Evolutionary conservation across 1,139 yeast species (phyloP), one percentile per base, ranked within the genome.

Genomic region (Pneumocystis carinii): DNA sequence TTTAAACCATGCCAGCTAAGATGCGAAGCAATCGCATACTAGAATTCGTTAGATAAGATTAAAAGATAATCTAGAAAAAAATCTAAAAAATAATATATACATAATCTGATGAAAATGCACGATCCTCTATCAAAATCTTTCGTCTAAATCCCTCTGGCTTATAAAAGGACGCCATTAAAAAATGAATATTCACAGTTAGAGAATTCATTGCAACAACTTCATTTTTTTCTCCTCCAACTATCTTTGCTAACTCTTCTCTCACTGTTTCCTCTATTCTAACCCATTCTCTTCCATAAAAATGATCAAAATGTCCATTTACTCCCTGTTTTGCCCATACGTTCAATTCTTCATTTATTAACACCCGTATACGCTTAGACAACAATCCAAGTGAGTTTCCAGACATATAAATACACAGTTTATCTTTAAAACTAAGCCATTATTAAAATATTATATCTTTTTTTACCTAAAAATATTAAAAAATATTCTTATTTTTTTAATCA

Each of bases 381-480:
- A 90, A 75, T 0, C 97, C 97, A 8, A 90, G 80, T 8, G 96
- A 89, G 75, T 90, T 90, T 5, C 97, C 97, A 74, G 96, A 88
- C 63, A 90, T 77, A 71, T 90, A 87, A 38, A 83, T 78, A 27
- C 79, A 63, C 19, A 32, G 24, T 17, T 41, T 41, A 8, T 10
- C 24, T n/a, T n/a, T 17, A 41, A 41, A 17, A 41, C 14, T 6
- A 17, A 17, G 19, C 17, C 55, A 38, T 17, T 41, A 6, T 41
- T 41, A 41, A n/a, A 7, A 3, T n/a, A 41, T n/a, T n/a, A 41
- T 41, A 19, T 32, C 42, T 55, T 62, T 57, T 8, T 66, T 63
- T 24, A 61, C 64, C 8, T 59, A 3, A 17, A 62, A 32, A 32
- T 32, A 32, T 32, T 32, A 32, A 32, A 32, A 32, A 32, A 32